Evolutionary conservation across 495 filamentous ascomycete species (phyloP).

Genomic region (Platismatia glauca): DNA sequence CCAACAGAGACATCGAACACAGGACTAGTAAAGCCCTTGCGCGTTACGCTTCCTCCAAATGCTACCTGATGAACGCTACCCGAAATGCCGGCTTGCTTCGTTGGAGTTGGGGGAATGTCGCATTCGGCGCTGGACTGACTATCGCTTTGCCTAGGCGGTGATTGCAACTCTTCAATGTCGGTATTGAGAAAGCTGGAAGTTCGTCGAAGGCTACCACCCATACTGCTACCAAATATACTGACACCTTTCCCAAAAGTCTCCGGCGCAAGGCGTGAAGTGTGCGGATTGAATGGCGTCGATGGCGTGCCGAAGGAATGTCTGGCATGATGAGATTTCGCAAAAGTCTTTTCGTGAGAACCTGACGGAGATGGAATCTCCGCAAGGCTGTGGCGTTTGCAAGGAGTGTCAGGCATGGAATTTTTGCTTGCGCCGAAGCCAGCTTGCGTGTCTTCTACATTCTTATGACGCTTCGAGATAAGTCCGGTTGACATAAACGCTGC

Average conservation of each 20-base stretch:
- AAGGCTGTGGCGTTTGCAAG: constrained; percentile 74
- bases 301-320: constrained; percentile 57
- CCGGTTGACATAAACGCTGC: constrained; percentile 92
- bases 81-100: constrained; percentile 56
- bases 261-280: constrained; percentile 35
- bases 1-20: constrained; percentile 8
- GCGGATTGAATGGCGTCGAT: constrained; percentile 53
- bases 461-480: constrained; percentile 78
- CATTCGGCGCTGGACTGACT: constrained; percentile 56
- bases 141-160: constrained; percentile 47
- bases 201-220: constrained; percentile 44
- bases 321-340: constrained; percentile 44
- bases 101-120: constrained; percentile 85
- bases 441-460: constrained; percentile 46
- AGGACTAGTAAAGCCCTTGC: constrained; percentile 3
- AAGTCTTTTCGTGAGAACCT: constrained; percentile 43
- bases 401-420: constrained; percentile 75
- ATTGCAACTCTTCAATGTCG: constrained; percentile 57
- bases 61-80: constrained; percentile 20
- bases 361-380: constrained; percentile 55
- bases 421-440: constrained; percentile 37
- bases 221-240: constrained; percentile 57
- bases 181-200: constrained; percentile 72
- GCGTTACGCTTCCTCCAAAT: constrained; percentile 9
- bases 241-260: constrained; percentile 58